Evolutionary conservation across 805 yeast genomes (phyloP).

Genomic region (Hanseniaspora meyeri): DNA sequence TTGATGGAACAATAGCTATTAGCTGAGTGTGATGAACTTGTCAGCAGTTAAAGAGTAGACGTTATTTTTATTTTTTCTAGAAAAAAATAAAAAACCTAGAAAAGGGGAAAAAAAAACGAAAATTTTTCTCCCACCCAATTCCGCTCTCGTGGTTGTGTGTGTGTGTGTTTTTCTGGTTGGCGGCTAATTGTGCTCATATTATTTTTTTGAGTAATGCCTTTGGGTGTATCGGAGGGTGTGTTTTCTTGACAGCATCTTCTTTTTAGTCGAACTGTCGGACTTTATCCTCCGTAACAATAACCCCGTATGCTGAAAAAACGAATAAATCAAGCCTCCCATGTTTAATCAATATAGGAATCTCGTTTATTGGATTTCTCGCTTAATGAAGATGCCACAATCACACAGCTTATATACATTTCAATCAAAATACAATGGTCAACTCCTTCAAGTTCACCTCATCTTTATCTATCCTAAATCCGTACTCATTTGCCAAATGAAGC

Average conservation of each 20-base stretch:
- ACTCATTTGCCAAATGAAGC: conserved; percentile 77
- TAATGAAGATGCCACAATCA: too few relatives aligned
- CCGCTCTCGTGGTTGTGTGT: background rate
- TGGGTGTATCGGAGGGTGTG: background rate
- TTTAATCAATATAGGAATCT: background rate
- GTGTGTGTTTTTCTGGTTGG: background rate
- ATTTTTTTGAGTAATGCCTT: too few relatives aligned
- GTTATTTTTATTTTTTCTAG: background rate
- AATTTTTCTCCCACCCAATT: background rate
- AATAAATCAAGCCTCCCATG: too few relatives aligned
- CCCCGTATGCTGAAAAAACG: too few relatives aligned
- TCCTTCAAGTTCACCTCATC: conserved; percentile 25
- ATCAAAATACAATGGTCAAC: conserved; percentile 17
- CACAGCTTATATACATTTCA: too few relatives aligned
- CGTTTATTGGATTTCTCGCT: background rate
- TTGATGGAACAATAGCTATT: too few relatives aligned
- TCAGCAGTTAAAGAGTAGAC: background rate
- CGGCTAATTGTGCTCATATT: background rate
- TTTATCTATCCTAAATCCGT: conserved; percentile 49
- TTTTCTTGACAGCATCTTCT: background rate
- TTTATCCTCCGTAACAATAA: background rate
- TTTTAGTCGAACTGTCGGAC: background rate
- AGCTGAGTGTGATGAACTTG: too few relatives aligned
- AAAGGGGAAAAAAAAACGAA: background rate
- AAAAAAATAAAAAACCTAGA: background rate